Base-by-base conservation (phyloP, 176 grass and related monocot species). In the Carex littledalei region DNA sequence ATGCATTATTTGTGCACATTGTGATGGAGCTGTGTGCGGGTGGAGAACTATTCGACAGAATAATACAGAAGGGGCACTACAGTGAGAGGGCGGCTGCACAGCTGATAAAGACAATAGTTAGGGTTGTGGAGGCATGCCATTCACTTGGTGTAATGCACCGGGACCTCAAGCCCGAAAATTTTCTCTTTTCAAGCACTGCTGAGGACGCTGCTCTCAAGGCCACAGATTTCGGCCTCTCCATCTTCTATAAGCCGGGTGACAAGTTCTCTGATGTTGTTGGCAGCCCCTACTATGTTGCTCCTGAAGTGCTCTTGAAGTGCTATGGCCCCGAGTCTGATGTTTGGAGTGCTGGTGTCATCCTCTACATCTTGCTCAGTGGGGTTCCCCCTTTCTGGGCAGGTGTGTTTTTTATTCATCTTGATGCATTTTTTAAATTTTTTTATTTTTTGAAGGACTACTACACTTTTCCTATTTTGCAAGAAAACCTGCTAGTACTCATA, bases 281-380 rank as follows among this genome's bases (percentile, higher is more conserved):
- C 70, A 99, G 97, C 85, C 97, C 97, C 20, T 99, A 99, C 60
- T 99, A 99, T 86, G 97, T 99, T 47, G 97, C 97, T 55, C 97
- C 97, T 65, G 97, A 99, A 78, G 93, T 99, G 37, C 89, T 99
- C 84, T 90, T 88, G 80, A 99, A 99, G 87, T 96, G 84, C 55
- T 99, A 99, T 87, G 97, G 97, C 86, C 93, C 90, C 39, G 97
- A 99, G 95, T 89, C 97, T 84, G 97, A 99, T 94, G 97, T 99
- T 15, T 99, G 97, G 97, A 99, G 97, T 5, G 97, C 97, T 71
- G 97, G 97, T 62, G 88, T 99, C 67, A 99, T 99, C 84, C 85
- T 96, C 59, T 99, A 99, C 80, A 99, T 99, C 90, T 91, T 99
- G 85, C 87, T 99, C 80, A 96, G 97, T 65, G 97, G 97, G 53